A percentile compares a stretch with the other conserved stretches of the same genome.
Evolutionary conservation across 768 basidiomycete species (phyloP).

Genomic region (Tricholoma furcatifolium): DNA sequence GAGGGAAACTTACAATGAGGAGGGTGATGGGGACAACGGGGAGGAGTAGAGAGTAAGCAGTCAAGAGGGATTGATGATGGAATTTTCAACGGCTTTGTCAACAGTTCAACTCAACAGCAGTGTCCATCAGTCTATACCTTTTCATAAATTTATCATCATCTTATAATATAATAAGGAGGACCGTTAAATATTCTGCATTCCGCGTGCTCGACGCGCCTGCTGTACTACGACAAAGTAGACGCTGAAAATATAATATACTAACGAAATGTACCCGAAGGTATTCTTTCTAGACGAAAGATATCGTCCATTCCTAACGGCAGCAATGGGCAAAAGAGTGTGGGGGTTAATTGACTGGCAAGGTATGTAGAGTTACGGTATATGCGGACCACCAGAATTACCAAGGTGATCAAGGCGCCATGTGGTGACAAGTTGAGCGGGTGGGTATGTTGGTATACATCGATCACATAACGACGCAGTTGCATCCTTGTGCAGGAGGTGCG

Average conservation of each 20-base stretch:
- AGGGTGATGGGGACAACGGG: not conserved
- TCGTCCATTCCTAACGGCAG: slow-evolving; percentile 9
- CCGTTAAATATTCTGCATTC: slow-evolving; percentile 6
- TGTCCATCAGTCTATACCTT: slow-evolving; percentile 14
- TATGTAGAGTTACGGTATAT: slow-evolving; percentile 25
- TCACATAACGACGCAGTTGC: slow-evolving; percentile 75
- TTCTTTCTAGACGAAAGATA: slow-evolving; percentile 7
- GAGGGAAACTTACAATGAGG: not conserved
- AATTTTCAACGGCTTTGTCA: slow-evolving; percentile 12
- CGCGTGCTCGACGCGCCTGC: slow-evolving; percentile 8
- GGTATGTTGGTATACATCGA: slow-evolving; percentile 3
- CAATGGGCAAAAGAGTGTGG: slow-evolving; percentile 21
- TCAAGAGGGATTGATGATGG: slow-evolving; percentile 10
- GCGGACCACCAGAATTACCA: slow-evolving; percentile 8
- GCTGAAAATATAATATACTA: slow-evolving; percentile 12
- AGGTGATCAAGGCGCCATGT: not conserved
- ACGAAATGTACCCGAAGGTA: slow-evolving; percentile 3
- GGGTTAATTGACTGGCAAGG: slow-evolving; percentile 15
- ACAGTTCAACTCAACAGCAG: slow-evolving; percentile 18
- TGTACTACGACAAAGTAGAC: slow-evolving; percentile 5
- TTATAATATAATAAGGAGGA: not conserved
- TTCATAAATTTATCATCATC: slow-evolving; percentile 13
- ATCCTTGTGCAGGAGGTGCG: slow-evolving; percentile 75
- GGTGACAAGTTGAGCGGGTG: not conserved
- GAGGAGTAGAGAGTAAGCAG: not conserved